Conservation (phyloP, 2,329 filamentous ascomycete genomes). For the Metarhizium rileyi region DNA sequence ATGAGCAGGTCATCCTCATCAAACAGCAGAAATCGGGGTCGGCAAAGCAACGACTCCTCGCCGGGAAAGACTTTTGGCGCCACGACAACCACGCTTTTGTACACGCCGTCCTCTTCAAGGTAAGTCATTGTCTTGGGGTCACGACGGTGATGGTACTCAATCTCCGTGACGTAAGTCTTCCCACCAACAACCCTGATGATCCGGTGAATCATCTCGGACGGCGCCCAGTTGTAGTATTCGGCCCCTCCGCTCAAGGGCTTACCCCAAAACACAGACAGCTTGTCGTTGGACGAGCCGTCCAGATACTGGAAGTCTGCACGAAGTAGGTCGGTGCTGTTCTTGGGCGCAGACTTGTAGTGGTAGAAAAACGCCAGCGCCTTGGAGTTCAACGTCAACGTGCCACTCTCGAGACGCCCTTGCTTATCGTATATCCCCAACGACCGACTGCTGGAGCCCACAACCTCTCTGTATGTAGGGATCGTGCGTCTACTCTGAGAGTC, state of each 20-base stretch:
- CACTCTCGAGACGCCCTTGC: conserved; percentile 1
- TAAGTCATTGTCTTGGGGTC: conserved; percentile 25
- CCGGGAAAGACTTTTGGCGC: conserved; percentile 18
- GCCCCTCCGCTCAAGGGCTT: conserved; percentile 17
- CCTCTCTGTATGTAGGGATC: not conserved
- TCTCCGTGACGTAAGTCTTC: conserved; percentile 20
- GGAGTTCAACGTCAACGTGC: conserved; percentile 17
- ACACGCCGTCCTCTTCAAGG: conserved; percentile 14
- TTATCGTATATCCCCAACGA: not conserved
- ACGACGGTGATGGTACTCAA: conserved; percentile 26
- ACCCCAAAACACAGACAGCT: conserved; percentile 27
- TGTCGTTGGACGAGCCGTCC: conserved; percentile 12
- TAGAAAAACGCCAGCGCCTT: conserved; percentile 24
- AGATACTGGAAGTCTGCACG: conserved; percentile 20
- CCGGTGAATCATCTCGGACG: conserved; percentile 24
- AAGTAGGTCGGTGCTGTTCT: conserved; percentile 22
- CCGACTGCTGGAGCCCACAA: not conserved
- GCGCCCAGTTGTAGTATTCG: conserved; percentile 22
- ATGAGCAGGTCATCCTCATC: conserved; percentile 26
- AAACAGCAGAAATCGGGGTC: conserved; percentile 21
- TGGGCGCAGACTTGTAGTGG: conserved; percentile 24
- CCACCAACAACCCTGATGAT: conserved; percentile 19
- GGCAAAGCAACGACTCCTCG: conserved; percentile 17
- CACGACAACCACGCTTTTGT: conserved; percentile 13
- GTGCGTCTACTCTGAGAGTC: conserved; percentile 6